phyloP scores from a whole-genome alignment of 2,329 filamentous ascomycete genomes.

The Beauveria medogensis region DNA sequence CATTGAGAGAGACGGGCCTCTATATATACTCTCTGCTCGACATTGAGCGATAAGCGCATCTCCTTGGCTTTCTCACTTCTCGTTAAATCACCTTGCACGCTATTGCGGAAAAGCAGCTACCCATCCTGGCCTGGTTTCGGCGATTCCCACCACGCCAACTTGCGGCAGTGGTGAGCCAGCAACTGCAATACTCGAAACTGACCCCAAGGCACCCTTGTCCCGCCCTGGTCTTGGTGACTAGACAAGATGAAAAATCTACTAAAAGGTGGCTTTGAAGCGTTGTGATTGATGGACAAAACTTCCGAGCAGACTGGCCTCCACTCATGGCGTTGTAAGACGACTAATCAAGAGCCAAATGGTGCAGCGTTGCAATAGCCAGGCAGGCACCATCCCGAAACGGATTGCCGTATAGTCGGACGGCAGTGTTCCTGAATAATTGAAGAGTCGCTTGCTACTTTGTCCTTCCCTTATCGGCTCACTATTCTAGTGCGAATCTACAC shows the following conservation, averaged over 20 bases:
- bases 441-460: background rate
- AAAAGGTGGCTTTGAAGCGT: background rate
- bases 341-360: background rate
- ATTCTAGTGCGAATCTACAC: too few relatives aligned
- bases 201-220: background rate
- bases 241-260: background rate
- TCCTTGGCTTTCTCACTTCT: background rate
- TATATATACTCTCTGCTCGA: background rate
- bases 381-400: background rate
- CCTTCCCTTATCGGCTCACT: background rate
- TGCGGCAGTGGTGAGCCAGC: background rate
- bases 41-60: background rate
- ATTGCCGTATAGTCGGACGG: background rate
- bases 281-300: slow-evolving; percentile 8
- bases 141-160: background rate
- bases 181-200: background rate
- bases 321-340: background rate
- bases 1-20: background rate
- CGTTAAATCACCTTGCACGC: background rate
- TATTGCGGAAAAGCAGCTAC: background rate
- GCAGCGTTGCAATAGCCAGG: background rate
- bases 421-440: background rate
- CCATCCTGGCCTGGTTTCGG: background rate
- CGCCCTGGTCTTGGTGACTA: background rate
- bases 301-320: background rate